phyloP scores from a whole-genome alignment of 2,329 filamentous ascomycete species.

The Colletotrichum sp. region DNA sequence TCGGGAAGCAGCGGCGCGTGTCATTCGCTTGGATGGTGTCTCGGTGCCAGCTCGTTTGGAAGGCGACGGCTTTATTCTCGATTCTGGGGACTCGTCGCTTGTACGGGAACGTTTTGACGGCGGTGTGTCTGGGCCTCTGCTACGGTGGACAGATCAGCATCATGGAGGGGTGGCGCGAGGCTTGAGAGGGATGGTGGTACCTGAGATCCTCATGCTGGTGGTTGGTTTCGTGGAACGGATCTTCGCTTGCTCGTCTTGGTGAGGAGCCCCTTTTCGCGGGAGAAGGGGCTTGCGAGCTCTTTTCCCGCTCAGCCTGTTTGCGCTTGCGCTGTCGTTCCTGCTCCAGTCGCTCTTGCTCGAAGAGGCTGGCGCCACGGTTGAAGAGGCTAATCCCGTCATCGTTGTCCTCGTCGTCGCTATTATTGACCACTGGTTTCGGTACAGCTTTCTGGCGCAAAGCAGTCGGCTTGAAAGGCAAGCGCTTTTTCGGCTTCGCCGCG shows the following conservation, averaged over 20 bases:
- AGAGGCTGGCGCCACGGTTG: conserved; percentile 54
- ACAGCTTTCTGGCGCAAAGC: conserved; percentile 39
- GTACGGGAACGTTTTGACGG: conserved; percentile 41
- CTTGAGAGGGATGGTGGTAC: background rate
- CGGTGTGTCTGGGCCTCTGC: conserved; percentile 36
- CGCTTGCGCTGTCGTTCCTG: conserved; percentile 30
- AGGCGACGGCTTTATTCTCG: conserved; percentile 7
- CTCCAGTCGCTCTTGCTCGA: conserved; percentile 43
- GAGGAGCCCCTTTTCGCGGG: background rate
- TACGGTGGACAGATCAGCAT: conserved; percentile 16
- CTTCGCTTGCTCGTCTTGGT: background rate
- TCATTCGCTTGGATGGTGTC: conserved; percentile 16
- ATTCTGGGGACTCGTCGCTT: conserved; percentile 13
- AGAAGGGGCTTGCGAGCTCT: conserved; percentile 4
- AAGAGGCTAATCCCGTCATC: conserved; percentile 53
- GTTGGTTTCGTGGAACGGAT: conserved; percentile 25
- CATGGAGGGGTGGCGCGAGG: background rate
- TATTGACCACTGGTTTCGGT: conserved; percentile 26
- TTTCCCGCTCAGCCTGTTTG: conserved; percentile 17
- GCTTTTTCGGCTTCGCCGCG: conserved; percentile 33
- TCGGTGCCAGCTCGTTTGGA: background rate
- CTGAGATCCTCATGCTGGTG: conserved; percentile 15
- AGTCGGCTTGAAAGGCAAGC: conserved; percentile 56
- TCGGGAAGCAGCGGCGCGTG: conserved; percentile 3
- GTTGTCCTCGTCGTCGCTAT: conserved; percentile 30